These are phyloP conservation scores for Geotrichum histeridarum DNA, from an alignment of 1,139 yeast genomes.

Conservation along the genomic window DNA sequence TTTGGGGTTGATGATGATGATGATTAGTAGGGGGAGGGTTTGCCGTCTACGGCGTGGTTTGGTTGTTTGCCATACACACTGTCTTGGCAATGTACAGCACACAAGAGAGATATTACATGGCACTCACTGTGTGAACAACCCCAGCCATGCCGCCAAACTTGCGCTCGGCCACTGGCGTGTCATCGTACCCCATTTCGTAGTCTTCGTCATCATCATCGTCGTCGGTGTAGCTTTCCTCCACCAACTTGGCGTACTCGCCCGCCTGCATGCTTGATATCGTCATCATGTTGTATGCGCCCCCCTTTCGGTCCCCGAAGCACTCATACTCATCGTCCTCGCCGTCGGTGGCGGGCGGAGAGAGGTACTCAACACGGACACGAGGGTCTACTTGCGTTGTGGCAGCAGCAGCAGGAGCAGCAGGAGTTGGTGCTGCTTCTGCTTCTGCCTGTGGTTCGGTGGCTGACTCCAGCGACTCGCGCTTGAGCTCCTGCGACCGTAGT, in stretches of 20 bases:
- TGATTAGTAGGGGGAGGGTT: too few species aligned
- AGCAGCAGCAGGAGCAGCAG: not conserved
- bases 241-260: not conserved
- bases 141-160: too few species aligned
- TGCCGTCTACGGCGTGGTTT: too few species aligned
- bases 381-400: not conserved
- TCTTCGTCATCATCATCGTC: not conserved
- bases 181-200: not conserved
- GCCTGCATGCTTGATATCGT: not conserved
- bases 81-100: too few species aligned
- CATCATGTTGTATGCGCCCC: not conserved
- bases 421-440: not conserved
- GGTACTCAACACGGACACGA: not conserved
- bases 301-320: not conserved
- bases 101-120: too few species aligned
- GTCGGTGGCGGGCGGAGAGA: conserved; percentile 8
- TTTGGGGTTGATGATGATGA: too few species aligned
- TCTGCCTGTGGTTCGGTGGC: not conserved
- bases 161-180: too few species aligned
- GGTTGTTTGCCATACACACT: too few species aligned
- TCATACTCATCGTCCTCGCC: not conserved
- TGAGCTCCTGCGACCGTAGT: not conserved
- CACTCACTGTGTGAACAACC: too few species aligned
- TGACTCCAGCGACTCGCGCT: not conserved
- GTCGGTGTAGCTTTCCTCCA: not conserved